These are phyloP conservation scores for Penicillium sp. DNA, from an alignment of 2,329 filamentous ascomycete species.

Conservation along the genomic window DNA sequence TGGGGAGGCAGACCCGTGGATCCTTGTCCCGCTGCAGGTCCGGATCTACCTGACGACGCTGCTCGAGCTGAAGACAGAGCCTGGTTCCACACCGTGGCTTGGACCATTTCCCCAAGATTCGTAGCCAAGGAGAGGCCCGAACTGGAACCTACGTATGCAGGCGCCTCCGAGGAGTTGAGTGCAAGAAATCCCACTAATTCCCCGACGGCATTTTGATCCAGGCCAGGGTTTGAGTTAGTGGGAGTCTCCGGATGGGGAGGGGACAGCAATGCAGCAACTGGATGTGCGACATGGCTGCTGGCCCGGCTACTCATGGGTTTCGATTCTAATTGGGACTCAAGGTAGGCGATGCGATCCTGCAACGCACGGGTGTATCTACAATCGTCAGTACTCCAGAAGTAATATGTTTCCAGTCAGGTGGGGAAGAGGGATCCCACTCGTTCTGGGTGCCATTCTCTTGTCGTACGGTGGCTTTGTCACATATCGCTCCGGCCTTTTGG, in stretches of 20 bases:
- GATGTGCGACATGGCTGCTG: constrained; percentile 26
- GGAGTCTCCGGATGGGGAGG: no score
- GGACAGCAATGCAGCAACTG: no score
- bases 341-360: no score
- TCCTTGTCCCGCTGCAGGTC: constrained; percentile 14
- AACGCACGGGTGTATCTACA: no score
- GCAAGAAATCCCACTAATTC: constrained; percentile 46
- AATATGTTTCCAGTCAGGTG: no score
- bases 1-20: constrained; percentile 16
- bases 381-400: no score
- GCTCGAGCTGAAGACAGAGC: constrained; percentile 34
- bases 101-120: constrained; percentile 47
- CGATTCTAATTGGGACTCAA: no score
- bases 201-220: constrained; percentile 31
- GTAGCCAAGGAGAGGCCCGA: constrained; percentile 44
- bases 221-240: constrained; percentile 14
- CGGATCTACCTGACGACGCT: no score
- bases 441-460: constrained; percentile 32
- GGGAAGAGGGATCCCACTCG: constrained; percentile 28
- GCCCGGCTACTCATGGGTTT: no score
- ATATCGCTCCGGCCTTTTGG: constrained; percentile 34
- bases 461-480: constrained; percentile 38
- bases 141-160: constrained; percentile 44
- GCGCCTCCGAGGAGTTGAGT: constrained; percentile 39
- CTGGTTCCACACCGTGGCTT: constrained; percentile 49